phyloP scores from a whole-genome alignment of 116 monocot species.

The Phalaenopsis hybrid region DNA sequence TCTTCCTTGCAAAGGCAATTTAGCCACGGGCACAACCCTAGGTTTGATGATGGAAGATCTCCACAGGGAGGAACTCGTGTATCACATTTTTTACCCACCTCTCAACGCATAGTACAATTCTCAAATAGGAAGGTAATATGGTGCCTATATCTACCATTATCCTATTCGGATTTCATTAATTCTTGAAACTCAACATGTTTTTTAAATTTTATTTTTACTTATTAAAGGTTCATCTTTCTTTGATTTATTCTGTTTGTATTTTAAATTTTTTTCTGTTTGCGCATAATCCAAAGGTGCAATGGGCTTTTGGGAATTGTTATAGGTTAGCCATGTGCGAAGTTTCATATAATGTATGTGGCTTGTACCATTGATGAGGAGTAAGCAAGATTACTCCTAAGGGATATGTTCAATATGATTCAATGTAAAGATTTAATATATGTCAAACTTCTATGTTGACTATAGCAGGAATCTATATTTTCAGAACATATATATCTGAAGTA shows the following conservation, averaged over 20 bases:
- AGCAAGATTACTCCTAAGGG: background rate
- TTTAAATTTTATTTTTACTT: background rate
- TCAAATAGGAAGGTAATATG: conserved; percentile 85
- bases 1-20: conserved; percentile 89
- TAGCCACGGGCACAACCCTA: conserved; percentile 71
- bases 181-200: background rate
- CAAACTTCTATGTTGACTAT: background rate
- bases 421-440: background rate
- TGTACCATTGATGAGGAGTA: background rate
- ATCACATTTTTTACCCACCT: conserved; percentile 94
- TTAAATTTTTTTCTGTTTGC: background rate
- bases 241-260: background rate
- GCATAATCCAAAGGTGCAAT: background rate
- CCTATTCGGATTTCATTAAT: background rate
- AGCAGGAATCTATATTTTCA: background rate
- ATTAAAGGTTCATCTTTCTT: background rate
- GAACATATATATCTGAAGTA: background rate
- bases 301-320: background rate
- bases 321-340: background rate
- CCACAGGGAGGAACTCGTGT: conserved; percentile 75
- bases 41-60: conserved; percentile 61
- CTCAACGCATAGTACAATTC: conserved; percentile 94
- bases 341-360: background rate
- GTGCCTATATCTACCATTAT: background rate
- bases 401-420: background rate